Evolutionary conservation across 495 filamentous ascomycete genomes (phyloP), one percentile per base, ranked within the genome.

Genomic region (Filosporella fistucella): DNA sequence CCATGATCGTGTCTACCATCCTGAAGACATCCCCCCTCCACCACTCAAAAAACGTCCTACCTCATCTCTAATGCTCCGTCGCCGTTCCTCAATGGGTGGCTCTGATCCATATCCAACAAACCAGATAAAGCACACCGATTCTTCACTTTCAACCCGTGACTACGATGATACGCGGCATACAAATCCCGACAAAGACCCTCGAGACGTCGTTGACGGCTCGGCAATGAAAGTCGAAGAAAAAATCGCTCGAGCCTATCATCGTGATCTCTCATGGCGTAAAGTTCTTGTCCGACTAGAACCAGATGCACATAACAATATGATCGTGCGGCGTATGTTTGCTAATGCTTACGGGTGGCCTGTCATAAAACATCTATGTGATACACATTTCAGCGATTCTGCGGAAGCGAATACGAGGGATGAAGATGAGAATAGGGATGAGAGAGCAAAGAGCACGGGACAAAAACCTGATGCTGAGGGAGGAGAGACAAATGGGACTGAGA

Each of bases 341-440:
- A 98, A 98, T 62, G 93, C 93, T 0, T 95, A 95, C 58, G 93
- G 93, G 3, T 98, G 93, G 93, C 91, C 91, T 0, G 93, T 98
- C 4, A 72, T 96, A 37, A 86, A 95, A 60, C 93, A 98, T 62
- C 68, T 97, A 2, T 87, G 91, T 35, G 90, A 96, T 59, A 89
- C 88, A 0, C 93, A 98, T 59, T 98, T 98, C 57, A 82, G 79
- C 34, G 79, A 88, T 54, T 77, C 74, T 0, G 77, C 77, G 29
- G 64, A 70, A 2, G 78, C 83, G 2, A 69, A 65, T 18, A 77
- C 71, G 2, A 67, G 76, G 2, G 88, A 90, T 56, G 77, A 78
- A 18, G 46, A 63, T 8, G 70, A 73, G 56, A 43, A 48, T 16
- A 59, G 54, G 12, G 43, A 29, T 17, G 72, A 78, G 53, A 61